Evolutionary conservation across 306 rosid genomes (phyloP).

Genomic region (Vigna trinervia): DNA sequence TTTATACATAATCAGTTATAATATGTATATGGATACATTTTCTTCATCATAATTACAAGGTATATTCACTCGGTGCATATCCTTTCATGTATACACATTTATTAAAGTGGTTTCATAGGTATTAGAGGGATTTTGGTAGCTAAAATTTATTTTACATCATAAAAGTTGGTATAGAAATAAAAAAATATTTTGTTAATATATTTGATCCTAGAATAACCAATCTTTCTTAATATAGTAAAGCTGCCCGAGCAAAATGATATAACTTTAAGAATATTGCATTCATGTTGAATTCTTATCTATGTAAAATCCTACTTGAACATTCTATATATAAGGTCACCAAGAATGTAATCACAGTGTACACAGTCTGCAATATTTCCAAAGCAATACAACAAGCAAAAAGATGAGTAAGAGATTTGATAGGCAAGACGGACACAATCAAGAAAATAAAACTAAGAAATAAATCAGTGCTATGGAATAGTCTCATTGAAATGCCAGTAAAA

Average conservation of each 20-base stretch:
- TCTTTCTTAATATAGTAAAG: not conserved
- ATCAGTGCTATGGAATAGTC: not conserved
- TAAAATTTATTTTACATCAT: no score
- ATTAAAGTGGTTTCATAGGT: no score
- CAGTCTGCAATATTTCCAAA: not conserved
- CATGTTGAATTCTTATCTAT: not conserved
- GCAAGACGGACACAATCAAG: slow-evolving; percentile 1
- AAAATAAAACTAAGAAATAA: slow-evolving; percentile 21
- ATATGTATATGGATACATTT: no score
- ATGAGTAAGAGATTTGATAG: not conserved
- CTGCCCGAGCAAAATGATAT: not conserved
- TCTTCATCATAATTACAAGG: no score
- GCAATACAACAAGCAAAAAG: not conserved
- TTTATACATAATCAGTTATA: no score
- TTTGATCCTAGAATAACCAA: no score
- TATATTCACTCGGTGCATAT: no score
- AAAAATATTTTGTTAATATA: no score
- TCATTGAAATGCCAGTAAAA: slow-evolving; percentile 2
- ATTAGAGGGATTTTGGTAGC: no score
- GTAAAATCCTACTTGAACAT: not conserved
- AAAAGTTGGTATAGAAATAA: no score
- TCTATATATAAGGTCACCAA: not conserved
- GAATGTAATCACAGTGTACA: not conserved
- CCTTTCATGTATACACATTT: no score
- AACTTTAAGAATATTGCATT: not conserved